Conservation (phyloP, 2,329 filamentous ascomycete genomes). For the Daldinia sp. region DNA sequence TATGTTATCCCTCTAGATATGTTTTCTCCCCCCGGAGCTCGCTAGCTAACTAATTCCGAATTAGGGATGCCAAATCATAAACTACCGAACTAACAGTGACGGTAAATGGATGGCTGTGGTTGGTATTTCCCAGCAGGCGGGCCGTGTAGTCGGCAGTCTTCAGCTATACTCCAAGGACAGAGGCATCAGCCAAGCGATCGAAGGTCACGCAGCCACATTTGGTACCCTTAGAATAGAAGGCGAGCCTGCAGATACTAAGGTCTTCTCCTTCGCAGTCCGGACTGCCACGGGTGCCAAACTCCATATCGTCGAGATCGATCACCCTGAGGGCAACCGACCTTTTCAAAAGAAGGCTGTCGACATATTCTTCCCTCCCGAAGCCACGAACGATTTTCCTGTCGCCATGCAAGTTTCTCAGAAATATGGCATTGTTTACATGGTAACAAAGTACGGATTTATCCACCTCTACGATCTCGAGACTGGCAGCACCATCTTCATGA, state of each 20-base stretch:
- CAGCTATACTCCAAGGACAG: conserved; percentile 96
- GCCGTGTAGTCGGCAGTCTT: conserved; percentile 93
- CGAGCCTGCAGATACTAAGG: conserved; percentile 87
- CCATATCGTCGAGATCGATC: conserved; percentile 97
- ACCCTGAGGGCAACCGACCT: conserved; percentile 84
- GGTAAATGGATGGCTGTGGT: conserved; percentile 99
- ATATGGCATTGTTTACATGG: conserved; percentile 95
- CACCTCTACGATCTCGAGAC: conserved; percentile 98
- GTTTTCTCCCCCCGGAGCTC: background rate
- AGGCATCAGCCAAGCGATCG: conserved; percentile 96
- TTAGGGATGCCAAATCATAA: conserved; percentile 97
- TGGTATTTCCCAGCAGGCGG: conserved; percentile 92
- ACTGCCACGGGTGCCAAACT: conserved; percentile 91
- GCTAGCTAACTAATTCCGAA: conserved; percentile 38
- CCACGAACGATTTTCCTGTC: conserved; percentile 95
- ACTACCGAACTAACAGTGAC: conserved; percentile 94
- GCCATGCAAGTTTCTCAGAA: conserved; percentile 96
- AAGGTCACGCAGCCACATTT: conserved; percentile 95
- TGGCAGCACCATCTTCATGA: conserved; percentile 97
- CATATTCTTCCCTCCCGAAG: conserved; percentile 96
- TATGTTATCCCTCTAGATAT: conserved; percentile 56
- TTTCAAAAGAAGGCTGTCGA: conserved; percentile 98
- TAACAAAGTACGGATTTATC: conserved; percentile 99
- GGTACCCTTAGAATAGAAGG: conserved; percentile 89
- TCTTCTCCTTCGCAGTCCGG: conserved; percentile 96